Evolutionary conservation across 140 eudicot genomes (phyloP).

Genomic region (Cichorium intybus): DNA sequence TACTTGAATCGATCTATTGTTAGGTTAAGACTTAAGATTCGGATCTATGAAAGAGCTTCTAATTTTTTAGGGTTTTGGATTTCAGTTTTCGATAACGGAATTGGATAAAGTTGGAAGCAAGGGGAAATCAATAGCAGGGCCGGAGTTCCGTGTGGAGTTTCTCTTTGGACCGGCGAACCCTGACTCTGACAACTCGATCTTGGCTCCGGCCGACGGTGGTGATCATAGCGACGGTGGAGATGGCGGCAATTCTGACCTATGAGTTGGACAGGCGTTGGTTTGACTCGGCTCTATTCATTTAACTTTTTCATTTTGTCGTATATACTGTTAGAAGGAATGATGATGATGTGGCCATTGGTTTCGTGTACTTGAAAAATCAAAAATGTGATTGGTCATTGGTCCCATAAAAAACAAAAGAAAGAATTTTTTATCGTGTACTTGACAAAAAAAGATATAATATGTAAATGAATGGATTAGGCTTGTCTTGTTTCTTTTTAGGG

Average conservation of each 20-base stretch:
- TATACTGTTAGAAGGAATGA: neutral
- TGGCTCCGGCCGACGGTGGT: neutral
- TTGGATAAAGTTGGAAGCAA: constrained; percentile 63
- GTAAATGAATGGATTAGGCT: neutral
- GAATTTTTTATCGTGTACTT: too few species aligned
- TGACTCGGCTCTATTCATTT: neutral
- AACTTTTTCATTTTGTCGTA: neutral
- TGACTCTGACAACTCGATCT: constrained; percentile 12
- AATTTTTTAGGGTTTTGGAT: neutral
- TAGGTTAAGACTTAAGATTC: neutral
- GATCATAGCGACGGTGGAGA: neutral
- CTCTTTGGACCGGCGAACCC: constrained; percentile 49
- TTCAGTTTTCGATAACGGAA: neutral
- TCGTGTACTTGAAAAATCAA: too few species aligned
- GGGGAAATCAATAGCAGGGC: constrained; percentile 64
- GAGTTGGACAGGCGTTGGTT: neutral
- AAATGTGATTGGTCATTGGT: neutral
- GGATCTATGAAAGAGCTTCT: neutral
- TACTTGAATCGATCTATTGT: neutral
- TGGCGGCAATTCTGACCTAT: neutral
- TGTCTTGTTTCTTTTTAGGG: too few species aligned
- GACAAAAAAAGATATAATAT: neutral
- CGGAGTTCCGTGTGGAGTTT: constrained; percentile 66
- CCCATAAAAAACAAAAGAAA: neutral
- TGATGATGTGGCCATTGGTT: too few species aligned